phyloP scores from a whole-genome alignment of 139 green algal genomes.

The Asterochloris sp. region DNA sequence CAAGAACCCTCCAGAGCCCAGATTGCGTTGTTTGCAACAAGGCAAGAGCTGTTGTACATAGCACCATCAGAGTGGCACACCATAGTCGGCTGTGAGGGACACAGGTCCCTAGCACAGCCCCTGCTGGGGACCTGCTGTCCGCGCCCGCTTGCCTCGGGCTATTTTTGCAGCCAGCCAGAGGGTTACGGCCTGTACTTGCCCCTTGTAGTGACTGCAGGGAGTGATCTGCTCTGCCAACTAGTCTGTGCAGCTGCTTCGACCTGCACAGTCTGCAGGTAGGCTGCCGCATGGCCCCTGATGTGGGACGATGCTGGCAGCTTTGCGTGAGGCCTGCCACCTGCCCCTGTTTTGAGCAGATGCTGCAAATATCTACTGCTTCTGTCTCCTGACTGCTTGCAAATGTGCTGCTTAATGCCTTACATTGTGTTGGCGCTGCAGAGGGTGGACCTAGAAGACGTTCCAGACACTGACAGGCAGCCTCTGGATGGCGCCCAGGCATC shows the following conservation, averaged over 20 bases:
- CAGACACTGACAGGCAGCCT: neutral
- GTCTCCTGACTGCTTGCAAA: neutral
- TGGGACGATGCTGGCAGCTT: neutral
- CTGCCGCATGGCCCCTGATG: neutral
- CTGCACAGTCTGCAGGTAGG: neutral
- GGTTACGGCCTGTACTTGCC: neutral
- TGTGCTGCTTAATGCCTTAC: neutral
- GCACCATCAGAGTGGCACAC: neutral
- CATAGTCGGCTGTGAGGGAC: neutral
- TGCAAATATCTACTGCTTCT: neutral
- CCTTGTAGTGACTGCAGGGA: neutral
- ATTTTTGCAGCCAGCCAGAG: neutral
- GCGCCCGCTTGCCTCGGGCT: neutral
- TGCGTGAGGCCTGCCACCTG: neutral
- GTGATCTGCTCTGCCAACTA: neutral
- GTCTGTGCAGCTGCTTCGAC: neutral
- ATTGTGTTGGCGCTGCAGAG: neutral
- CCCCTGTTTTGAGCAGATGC: neutral
- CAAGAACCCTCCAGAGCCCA: neutral
- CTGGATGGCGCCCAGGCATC: neutral
- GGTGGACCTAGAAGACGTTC: constrained; percentile 15
- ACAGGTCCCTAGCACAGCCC: no score
- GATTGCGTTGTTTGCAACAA: neutral
- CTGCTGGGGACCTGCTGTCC: neutral
- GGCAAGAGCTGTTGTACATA: neutral